Base-by-base conservation (phyloP, 2,329 filamentous ascomycete genomes). In the Colletotrichum sp. region DNA sequence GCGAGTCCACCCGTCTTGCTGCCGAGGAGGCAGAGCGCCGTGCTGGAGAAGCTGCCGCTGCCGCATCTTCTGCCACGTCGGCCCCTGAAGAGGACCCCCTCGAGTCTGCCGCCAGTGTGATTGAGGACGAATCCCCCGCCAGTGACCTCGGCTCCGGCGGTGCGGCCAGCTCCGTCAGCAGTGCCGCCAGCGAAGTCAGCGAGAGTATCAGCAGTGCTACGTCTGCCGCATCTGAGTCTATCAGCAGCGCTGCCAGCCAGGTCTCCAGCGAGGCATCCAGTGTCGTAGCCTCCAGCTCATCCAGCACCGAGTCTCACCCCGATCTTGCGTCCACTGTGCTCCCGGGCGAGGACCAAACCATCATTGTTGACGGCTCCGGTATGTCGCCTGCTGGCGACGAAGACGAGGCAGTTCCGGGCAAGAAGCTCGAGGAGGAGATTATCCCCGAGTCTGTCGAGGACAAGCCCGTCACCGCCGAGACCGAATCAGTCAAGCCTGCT, bases 1-100 rank as follows among this genome's bases (percentile, higher is more conserved):
- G 91, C 62, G 93, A 93, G 67, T 87, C 87, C 18, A 90, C 94
- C 80, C 90, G 92, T 67, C 86, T 89, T 12, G 90, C 91, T 24
- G 91, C 88, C 8, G 88, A 90, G 59, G 86, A 82, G 4, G 86
- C 83, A 5, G 81, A 84, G 7, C 80, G 84, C 78, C 81, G 80
- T 21, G 78, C 81, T 9, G 18, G 36, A 5, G 84, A 85, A n/a
- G 83, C 81, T 1, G 77, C 82, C 4, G 79, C 71, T 12, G 78
- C 79, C 16, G 81, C 78, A 2, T 72, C 79, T 1, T 71, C 71
- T 24, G 67, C 69, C 8, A 28, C 26, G 7, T 75, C 75, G 8
- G 49, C 64, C 8, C 77, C 75, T 8, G 74, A 79, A n/a, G 75
- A 76, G 16, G 78, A 76, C 68, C 70, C 76, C 15, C 76, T 78